A percentile compares a stretch with the other conserved stretches of the same genome.
Evolutionary conservation across 1,284 basidiomycete genomes (phyloP).

Genomic region (Cutaneotrichosporon cutaneum): DNA sequence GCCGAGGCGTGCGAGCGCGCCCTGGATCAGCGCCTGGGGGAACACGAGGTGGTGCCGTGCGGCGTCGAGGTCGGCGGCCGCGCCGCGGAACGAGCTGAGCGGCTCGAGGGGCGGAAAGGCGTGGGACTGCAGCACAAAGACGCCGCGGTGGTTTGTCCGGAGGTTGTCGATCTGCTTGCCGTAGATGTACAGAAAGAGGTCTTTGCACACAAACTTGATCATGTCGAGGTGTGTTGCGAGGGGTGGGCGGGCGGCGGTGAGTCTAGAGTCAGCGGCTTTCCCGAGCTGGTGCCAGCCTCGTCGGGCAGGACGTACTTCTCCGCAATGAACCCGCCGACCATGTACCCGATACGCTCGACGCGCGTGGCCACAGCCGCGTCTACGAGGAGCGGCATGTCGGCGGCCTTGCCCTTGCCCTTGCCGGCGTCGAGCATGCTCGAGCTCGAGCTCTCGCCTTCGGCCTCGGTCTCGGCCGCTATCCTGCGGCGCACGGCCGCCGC

Average conservation of each 20-base stretch:
- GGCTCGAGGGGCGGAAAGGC: constrained; percentile 78
- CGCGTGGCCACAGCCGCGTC: constrained; percentile 68
- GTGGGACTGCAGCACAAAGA: constrained; percentile 91
- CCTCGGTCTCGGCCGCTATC: constrained; percentile 42
- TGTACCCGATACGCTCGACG: constrained; percentile 77
- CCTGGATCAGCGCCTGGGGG: constrained; percentile 75
- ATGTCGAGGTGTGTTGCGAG: constrained; percentile 82
- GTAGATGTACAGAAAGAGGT: constrained; percentile 59
- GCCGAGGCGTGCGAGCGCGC: constrained; percentile 75
- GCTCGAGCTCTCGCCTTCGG: constrained; percentile 15
- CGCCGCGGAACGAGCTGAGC: constrained; percentile 67
- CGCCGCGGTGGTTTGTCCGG: constrained; percentile 88
- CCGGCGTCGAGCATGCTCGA: constrained; percentile 22
- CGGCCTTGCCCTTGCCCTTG: constrained; percentile 44
- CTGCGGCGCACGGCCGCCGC: constrained; percentile 62
- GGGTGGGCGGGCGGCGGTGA: constrained; percentile 70
- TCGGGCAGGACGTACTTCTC: constrained; percentile 65
- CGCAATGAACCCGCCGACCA: constrained; percentile 80
- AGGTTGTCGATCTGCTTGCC: constrained; percentile 90
- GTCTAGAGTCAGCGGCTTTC: constrained; percentile 55
- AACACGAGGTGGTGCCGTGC: constrained; percentile 76
- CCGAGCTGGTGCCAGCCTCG: too few relatives aligned
- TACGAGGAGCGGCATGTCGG: constrained; percentile 60
- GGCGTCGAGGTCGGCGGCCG: constrained; percentile 67
- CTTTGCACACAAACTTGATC: constrained; percentile 95